Evolutionary conservation across 768 basidiomycete genomes (phyloP).

Genomic region (Trametes maxima): DNA sequence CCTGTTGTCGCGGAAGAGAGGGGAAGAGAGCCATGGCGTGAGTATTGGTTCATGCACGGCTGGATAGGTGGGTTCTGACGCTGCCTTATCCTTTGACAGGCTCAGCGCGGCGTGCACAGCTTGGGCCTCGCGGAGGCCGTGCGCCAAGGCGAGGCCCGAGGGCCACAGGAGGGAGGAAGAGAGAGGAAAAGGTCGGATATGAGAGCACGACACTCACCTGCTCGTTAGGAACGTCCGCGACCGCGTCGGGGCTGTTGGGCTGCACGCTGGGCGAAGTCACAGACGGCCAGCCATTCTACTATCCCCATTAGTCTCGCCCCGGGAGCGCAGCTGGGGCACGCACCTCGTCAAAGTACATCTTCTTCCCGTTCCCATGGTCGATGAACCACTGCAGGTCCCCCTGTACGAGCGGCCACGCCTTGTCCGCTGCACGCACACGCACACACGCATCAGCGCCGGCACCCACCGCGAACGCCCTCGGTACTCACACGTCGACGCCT

Average conservation of each 20-base stretch:
- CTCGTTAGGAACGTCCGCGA: constrained; percentile 64
- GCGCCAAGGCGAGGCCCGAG: background rate
- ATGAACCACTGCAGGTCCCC: constrained; percentile 70
- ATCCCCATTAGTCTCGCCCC: background rate
- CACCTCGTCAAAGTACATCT: constrained; percentile 75
- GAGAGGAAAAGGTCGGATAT: background rate
- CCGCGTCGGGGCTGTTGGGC: constrained; percentile 63
- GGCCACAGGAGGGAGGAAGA: background rate
- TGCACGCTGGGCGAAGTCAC: constrained; percentile 60
- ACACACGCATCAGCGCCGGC: constrained; percentile 3
- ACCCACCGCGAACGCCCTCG: too few relatives aligned
- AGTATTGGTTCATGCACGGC: too few relatives aligned
- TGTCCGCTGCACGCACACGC: constrained; percentile 44
- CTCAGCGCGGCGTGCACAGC: background rate
- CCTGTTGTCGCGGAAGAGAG: constrained; percentile 40
- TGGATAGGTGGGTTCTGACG: too few relatives aligned
- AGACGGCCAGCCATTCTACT: constrained; percentile 80
- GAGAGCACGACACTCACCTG: constrained; percentile 41
- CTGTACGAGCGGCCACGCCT: constrained; percentile 63
- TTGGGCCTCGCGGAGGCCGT: background rate
- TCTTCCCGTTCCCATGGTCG: constrained; percentile 63
- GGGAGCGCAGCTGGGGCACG: constrained; percentile 9
- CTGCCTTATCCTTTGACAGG: too few relatives aligned
- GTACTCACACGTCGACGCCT: constrained; percentile 55
- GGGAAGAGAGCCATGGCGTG: too few relatives aligned